Conservation (phyloP, 2,329 filamentous ascomycete species). For the Diaporthe citrichinensis region DNA sequence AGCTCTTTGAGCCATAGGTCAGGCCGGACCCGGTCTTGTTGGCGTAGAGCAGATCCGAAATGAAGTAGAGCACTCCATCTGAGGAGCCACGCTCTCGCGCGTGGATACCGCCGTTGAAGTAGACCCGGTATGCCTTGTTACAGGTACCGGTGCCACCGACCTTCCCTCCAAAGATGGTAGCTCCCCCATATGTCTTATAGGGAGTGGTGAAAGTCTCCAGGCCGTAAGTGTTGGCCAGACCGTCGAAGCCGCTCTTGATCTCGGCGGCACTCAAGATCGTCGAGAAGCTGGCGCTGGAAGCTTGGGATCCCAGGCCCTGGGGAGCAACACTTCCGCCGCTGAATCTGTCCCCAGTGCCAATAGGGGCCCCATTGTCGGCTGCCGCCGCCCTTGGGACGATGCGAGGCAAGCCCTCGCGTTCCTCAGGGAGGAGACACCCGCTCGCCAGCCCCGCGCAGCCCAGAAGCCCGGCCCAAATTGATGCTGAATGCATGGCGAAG, state of each 20-base stretch:
- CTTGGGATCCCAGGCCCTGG: conserved; percentile 55
- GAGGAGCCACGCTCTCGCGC: conserved; percentile 71
- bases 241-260: conserved; percentile 59
- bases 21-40: conserved; percentile 63
- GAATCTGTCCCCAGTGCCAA: conserved; percentile 60
- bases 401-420: conserved; percentile 45
- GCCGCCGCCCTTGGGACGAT: conserved; percentile 20
- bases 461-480: conserved; percentile 27
- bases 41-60: conserved; percentile 69
- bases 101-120: conserved; percentile 68
- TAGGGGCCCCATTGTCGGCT: conserved; percentile 49
- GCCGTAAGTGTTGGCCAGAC: conserved; percentile 56
- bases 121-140: conserved; percentile 58
- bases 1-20: conserved; percentile 65
- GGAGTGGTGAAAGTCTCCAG: conserved; percentile 59
- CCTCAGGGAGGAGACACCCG: conserved; percentile 56
- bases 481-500: conserved; percentile 24
- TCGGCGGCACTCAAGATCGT: conserved; percentile 62
- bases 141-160: conserved; percentile 52
- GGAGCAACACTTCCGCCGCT: conserved; percentile 55
- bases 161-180: conserved; percentile 55
- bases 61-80: conserved; percentile 70
- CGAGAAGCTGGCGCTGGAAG: conserved; percentile 53
- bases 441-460: conserved; percentile 28
- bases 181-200: conserved; percentile 59